A percentile compares a stretch with the other conserved stretches of the same genome.
Conservation (phyloP, 2,329 filamentous ascomycete species). For the Phaeophleospora eucalypticola region DNA sequence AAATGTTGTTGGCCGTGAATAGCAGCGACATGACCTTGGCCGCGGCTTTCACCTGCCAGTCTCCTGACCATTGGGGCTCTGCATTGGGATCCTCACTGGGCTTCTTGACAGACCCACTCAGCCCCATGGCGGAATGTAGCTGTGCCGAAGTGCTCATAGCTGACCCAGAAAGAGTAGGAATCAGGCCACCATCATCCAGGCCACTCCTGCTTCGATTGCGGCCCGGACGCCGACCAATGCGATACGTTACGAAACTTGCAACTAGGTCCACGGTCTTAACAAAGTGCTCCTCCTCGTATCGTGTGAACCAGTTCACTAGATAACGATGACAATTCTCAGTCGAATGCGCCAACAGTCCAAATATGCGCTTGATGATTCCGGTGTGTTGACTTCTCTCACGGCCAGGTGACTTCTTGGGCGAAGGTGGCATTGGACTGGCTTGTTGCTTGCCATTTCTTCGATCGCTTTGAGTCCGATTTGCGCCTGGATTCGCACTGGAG, state of each 20-base stretch:
- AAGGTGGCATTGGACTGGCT: conserved; percentile 17
- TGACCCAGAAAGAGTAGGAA: conserved; percentile 68
- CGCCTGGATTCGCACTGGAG: not conserved
- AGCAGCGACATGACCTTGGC: conserved; percentile 75
- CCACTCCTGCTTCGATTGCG: conserved; percentile 58
- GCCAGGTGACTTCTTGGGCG: conserved; percentile 27
- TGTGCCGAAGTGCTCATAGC: conserved; percentile 61
- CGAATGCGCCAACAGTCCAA: conserved; percentile 75
- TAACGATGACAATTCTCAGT: conserved; percentile 71
- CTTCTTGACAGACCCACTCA: conserved; percentile 44
- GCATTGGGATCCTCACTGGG: conserved; percentile 53
- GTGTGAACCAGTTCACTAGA: conserved; percentile 73
- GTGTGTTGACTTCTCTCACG: conserved; percentile 64
- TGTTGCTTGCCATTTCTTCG: conserved; percentile 17
- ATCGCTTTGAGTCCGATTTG: conserved; percentile 1
- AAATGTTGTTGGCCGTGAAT: conserved; percentile 72
- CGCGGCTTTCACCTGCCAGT: conserved; percentile 84
- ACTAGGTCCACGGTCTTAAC: conserved; percentile 71
- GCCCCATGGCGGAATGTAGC: conserved; percentile 71
- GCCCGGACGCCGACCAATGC: conserved; percentile 66
- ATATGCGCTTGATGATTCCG: conserved; percentile 76
- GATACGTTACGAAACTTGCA: conserved; percentile 74
- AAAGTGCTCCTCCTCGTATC: conserved; percentile 64
- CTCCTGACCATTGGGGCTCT: conserved; percentile 63
- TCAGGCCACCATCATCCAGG: conserved; percentile 59